A percentile compares a stretch with the other conserved stretches of the same genome.
Conservation (phyloP, 2,329 filamentous ascomycete species). For the Aspergillus sp. region DNA sequence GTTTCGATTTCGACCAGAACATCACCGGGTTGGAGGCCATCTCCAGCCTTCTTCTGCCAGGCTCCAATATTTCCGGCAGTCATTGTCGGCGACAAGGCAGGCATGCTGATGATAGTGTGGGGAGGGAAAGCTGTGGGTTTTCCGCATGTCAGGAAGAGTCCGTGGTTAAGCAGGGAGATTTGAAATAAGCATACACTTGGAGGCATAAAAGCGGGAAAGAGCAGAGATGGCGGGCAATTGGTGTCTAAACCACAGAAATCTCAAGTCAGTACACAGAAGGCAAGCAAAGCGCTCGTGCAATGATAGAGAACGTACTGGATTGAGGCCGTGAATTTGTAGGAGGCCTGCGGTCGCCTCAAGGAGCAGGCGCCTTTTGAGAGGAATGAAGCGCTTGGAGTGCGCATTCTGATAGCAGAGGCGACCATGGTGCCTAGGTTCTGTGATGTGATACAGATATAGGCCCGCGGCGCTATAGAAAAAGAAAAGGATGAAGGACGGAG, state of each 20-base stretch:
- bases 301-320: constrained; percentile 36
- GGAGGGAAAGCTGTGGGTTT: constrained; percentile 77
- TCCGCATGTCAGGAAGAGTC: constrained; percentile 21
- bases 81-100: constrained; percentile 97
- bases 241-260: constrained; percentile 26
- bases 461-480: constrained; percentile 23
- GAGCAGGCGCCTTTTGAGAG: constrained; percentile 41
- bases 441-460: constrained; percentile 22
- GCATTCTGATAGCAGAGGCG: constrained; percentile 50
- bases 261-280: constrained; percentile 20
- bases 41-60: constrained; percentile 97
- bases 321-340: constrained; percentile 45
- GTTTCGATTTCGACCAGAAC: constrained; percentile 98
- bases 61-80: constrained; percentile 90
- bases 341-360: constrained; percentile 46
- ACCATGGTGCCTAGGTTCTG: constrained; percentile 52
- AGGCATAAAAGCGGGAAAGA: constrained; percentile 66
- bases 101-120: constrained; percentile 96
- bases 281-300: neutral
- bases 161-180: neutral
- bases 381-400: constrained; percentile 44
- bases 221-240: constrained; percentile 57
- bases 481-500: constrained; percentile 18
- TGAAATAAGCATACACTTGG: constrained; percentile 57
- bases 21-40: constrained; percentile 83